Base-by-base conservation (phyloP, 1,284 basidiomycete genomes). In the Ustilago trichophora region DNA sequence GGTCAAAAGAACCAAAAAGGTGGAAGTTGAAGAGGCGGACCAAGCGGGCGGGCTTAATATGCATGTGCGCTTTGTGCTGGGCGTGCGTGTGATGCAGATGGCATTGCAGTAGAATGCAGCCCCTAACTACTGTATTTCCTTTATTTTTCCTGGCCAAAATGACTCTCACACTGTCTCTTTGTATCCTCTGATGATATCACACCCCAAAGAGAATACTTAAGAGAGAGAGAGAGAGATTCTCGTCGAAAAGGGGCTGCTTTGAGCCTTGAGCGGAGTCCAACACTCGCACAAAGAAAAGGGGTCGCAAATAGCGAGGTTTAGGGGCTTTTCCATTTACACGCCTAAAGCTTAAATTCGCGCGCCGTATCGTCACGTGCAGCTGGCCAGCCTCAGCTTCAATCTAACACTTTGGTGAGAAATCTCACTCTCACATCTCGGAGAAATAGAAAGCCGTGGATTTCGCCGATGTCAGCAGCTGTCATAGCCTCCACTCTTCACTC, bases 21-120 rank as follows among this genome's bases (percentile, higher is more conserved):
- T 63, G 53, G 48, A 63, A 63, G 59, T 63, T 56, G 59, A 56
- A 47, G 37, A 11, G 21, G 45, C 32, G 18, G 25, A 41, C 15
- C 4, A 35, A 42, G 37, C 38, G 42, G 33, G 25, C 7, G 12
- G 35, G 18, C 32, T 57, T 52, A 57, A 53, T 64, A 64, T 52
- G 60, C 46, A 46, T 31, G 29, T 33, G 6, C 7, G 26, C 40
- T 19, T 18, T 16, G 22, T 8, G 19, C 13, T n/a, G 37, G 37
- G 48, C 43, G 43, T 26, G 21, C 29, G 21, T 22, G 8, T 7
- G 24, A 19, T 21, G 27, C 33, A 8, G 24, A 25, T 21, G 19
- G 21, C 13, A 11, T 22, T 37, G 35, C 35, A 37, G 9, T 13
- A 18, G 13, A 9, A 7, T 38, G 37, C 37, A 38, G 22, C 18